A percentile compares a stretch with the other conserved stretches of the same genome.
phyloP scores from a whole-genome alignment of 257 asterid species.

The Haberlea rhodopensis region DNA sequence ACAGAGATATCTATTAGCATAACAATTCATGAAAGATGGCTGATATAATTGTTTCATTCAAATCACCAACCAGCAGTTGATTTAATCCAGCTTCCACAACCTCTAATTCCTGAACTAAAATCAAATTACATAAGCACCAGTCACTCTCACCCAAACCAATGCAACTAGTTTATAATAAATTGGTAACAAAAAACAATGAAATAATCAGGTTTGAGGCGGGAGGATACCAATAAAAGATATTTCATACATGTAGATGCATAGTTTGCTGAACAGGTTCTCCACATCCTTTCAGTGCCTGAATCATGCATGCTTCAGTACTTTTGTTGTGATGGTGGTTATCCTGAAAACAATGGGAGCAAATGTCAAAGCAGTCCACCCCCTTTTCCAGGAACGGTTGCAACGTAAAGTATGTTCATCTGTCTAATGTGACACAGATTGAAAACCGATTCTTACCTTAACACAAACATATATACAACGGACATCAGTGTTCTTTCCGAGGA shows the following conservation, averaged over 20 bases:
- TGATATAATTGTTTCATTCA: neutral
- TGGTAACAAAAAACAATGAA: too few relatives aligned
- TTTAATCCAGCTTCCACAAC: neutral
- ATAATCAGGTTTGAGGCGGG: neutral
- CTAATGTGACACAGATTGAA: neutral
- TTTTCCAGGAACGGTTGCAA: neutral
- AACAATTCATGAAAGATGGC: neutral
- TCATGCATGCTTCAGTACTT: constrained; percentile 30
- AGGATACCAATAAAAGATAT: neutral
- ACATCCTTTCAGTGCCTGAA: constrained; percentile 2
- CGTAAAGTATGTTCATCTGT: neutral
- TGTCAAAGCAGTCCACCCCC: neutral
- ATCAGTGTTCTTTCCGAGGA: constrained; percentile 44
- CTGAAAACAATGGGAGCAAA: constrained; percentile 25
- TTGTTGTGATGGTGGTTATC: constrained; percentile 25
- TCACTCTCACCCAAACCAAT: neutral
- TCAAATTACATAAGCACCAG: neutral
- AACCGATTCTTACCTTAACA: constrained; percentile 46
- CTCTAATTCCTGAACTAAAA: neutral
- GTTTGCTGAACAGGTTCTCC: neutral
- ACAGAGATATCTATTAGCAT: neutral
- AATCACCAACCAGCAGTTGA: neutral
- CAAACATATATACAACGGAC: constrained; percentile 73
- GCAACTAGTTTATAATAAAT: neutral
- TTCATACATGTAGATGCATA: neutral